Conservation (phyloP, 78 protist species). For the Monocercomonoides exilis region DNA sequence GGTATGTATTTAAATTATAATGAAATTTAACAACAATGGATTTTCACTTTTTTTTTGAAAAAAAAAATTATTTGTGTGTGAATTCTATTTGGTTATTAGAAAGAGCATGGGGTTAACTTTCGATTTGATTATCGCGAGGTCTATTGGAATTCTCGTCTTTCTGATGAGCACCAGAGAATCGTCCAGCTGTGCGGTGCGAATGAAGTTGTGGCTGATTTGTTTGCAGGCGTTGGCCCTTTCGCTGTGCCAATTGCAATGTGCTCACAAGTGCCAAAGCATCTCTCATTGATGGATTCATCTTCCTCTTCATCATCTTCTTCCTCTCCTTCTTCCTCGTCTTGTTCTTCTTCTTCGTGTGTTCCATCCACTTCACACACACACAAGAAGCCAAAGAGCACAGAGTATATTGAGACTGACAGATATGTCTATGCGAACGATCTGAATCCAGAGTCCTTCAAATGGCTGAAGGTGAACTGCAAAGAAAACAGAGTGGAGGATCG, state of each 20-base stretch:
- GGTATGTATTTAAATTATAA: background rate
- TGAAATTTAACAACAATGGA: background rate
- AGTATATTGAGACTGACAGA: constrained; percentile 37
- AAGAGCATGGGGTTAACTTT: constrained; percentile 71
- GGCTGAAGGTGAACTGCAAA: constrained; percentile 46
- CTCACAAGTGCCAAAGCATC: background rate
- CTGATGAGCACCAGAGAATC: constrained; percentile 68
- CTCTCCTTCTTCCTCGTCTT: constrained; percentile 60
- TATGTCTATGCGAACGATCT: constrained; percentile 85
- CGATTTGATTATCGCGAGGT: constrained; percentile 68
- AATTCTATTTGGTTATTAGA: background rate
- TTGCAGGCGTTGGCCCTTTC: constrained; percentile 94
- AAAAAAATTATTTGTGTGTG: background rate
- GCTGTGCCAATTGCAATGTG: constrained; percentile 49
- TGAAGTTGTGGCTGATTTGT: constrained; percentile 64
- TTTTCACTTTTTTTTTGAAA: background rate
- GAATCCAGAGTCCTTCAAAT: constrained; percentile 62
- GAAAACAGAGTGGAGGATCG: constrained; percentile 43
- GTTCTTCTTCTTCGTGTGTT: too few species aligned
- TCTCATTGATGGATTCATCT: too few species aligned
- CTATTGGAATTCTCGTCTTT: constrained; percentile 89
- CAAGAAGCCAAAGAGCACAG: too few species aligned
- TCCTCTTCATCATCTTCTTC: too few species aligned
- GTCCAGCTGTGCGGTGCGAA: constrained; percentile 15
- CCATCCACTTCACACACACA: too few species aligned